Evolutionary conservation across 108 stramenopile species (phyloP), one percentile per base, ranked within the genome.

Genomic region (Mediolabrus comicus): DNA sequence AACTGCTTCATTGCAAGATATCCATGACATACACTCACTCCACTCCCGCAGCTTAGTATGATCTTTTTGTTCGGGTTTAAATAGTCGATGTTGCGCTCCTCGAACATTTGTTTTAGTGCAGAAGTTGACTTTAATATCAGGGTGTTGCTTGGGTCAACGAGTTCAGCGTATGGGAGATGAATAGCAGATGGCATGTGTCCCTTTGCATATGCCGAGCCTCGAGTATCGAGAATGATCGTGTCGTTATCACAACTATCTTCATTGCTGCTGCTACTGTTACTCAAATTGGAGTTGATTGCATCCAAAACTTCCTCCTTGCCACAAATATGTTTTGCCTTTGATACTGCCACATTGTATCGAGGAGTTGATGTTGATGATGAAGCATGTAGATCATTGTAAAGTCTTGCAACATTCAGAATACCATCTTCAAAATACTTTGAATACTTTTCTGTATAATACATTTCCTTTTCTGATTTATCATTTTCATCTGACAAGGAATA

Each of bases 171-270:
- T 11, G 84, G 86, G 10, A 93, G 58, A 74, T 93, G 90, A 13
- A 77, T 66, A 10, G 87, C 83, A 11, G 86, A 84, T 31, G 92
- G 92, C 84, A 93, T 93, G 60, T 86, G 87, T 2, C 92, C 92
- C 24, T 74, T 74, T 80, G 38, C 63, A 87, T 64, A 62, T 14
- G 72, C 83, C 8, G 79, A 54, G n/a, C 87, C 72, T 52, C 92
- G 75, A 10, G 81, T 89, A 75, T 93, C 92, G 1, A 93, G 77
- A 41, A 93, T 69, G 10, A 84, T 62, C 17, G 67, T 51, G 25
- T 77, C 67, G 7, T 77, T 34, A 16, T 70, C 57, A 10, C 67
- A 43, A 16, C 28, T 36, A 22, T 29, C 12, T 6, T 67, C 30
- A 24, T 19, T 0, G 12, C 24, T 46, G 8, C 0, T 29, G 8